Percentiles rank a stretch among this genome's conserved stretches.
Evolutionary conservation across 1,284 basidiomycete genomes (phyloP).

Genomic region (Thecaphora frezii): DNA sequence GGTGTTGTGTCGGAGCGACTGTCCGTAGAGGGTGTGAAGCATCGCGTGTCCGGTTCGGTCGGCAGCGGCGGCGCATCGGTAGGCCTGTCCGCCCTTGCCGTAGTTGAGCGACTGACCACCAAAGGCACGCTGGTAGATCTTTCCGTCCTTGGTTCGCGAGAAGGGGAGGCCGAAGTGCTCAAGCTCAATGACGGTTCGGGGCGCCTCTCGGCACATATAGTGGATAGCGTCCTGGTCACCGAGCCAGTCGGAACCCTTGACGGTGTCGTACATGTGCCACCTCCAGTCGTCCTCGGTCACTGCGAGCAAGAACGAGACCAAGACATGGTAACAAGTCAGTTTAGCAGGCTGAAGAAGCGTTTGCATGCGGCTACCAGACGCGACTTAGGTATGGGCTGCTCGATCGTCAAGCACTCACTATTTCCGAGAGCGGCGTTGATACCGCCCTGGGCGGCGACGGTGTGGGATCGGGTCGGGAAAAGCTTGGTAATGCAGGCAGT

Average conservation of each 20-base stretch:
- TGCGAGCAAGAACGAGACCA: not conserved
- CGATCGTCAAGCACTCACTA: slow-evolving; percentile 29
- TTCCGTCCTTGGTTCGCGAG: slow-evolving; percentile 97
- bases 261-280: slow-evolving; percentile 99
- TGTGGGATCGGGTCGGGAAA: slow-evolving; percentile 98
- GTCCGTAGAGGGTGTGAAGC: slow-evolving; percentile 96
- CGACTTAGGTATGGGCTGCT: too few relatives aligned
- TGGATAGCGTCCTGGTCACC: slow-evolving; percentile 99
- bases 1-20: slow-evolving; percentile 98
- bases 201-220: slow-evolving; percentile 98
- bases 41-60: slow-evolving; percentile 99
- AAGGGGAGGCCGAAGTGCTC: slow-evolving; percentile 99
- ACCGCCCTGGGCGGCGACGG: slow-evolving; percentile 98
- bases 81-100: slow-evolving; percentile 98
- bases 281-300: slow-evolving; percentile 78
- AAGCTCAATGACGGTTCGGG: slow-evolving; percentile 88
- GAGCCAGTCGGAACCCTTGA: slow-evolving; percentile 99
- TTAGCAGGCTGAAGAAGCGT: too few relatives aligned
- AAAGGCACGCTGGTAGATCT: slow-evolving; percentile 99
- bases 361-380: too few relatives aligned
- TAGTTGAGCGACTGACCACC: slow-evolving; percentile 96
- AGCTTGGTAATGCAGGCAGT: slow-evolving; percentile 92
- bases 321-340: too few relatives aligned
- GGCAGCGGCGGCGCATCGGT: slow-evolving; percentile 96
- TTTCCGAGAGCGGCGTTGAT: slow-evolving; percentile 99